Percentiles rank a stretch among this genome's conserved stretches.
Evolutionary conservation across 2,329 filamentous ascomycete genomes (phyloP).

Genomic region (Cylindrodendrum hubeiense): DNA sequence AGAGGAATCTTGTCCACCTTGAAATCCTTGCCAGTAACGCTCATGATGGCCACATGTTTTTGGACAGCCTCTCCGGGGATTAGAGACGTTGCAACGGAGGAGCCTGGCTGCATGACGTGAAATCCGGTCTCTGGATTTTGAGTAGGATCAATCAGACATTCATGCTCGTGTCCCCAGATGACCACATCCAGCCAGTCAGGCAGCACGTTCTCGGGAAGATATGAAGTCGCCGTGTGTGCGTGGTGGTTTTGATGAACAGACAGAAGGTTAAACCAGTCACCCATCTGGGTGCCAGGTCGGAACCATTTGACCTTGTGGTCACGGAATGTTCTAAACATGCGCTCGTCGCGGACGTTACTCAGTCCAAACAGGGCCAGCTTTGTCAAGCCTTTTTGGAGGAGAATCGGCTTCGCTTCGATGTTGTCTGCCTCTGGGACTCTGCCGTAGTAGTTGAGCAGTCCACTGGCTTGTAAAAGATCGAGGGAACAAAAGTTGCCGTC

Average conservation of each 20-base stretch:
- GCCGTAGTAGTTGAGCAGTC: conserved; percentile 95
- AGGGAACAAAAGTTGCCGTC: conserved; percentile 93
- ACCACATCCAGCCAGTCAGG: conserved; percentile 93
- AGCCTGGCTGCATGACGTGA: conserved; percentile 96
- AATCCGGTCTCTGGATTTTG: conserved; percentile 91
- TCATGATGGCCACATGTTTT: conserved; percentile 91
- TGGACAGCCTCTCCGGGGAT: conserved; percentile 89
- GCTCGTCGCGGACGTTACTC: conserved; percentile 96
- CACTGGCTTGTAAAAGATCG: conserved; percentile 90
- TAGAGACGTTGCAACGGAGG: conserved; percentile 93
- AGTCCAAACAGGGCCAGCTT: conserved; percentile 94
- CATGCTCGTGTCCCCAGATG: conserved; percentile 98
- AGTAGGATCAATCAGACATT: conserved; percentile 88
- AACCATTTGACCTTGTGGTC: conserved; percentile 97
- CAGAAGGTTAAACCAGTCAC: conserved; percentile 96
- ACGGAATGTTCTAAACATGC: conserved; percentile 92
- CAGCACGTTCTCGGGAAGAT: conserved; percentile 92
- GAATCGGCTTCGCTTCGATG: conserved; percentile 89
- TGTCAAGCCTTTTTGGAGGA: conserved; percentile 92
- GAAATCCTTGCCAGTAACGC: conserved; percentile 85
- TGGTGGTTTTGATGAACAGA: conserved; percentile 97
- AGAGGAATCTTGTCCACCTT: conserved; percentile 83
- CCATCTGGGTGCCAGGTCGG: conserved; percentile 80
- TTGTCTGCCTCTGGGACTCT: conserved; percentile 95
- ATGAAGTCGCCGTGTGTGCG: conserved; percentile 91